Conservation (phyloP, 331 rosid species). For the Saraca asoca region DNA sequence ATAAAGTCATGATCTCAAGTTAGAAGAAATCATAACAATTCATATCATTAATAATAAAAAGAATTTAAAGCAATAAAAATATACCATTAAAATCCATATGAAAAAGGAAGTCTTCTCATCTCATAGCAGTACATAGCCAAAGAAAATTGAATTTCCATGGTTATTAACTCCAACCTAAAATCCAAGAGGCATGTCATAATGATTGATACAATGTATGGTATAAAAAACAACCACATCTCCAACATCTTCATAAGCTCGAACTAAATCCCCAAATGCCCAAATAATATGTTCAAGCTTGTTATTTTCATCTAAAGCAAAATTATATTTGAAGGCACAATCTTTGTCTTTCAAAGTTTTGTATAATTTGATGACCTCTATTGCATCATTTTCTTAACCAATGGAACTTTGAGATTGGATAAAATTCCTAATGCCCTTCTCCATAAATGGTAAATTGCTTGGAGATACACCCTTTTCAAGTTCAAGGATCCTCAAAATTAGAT, state of each 20-base stretch:
- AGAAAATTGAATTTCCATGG: neutral
- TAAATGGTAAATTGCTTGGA: neutral
- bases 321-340: neutral
- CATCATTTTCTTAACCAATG: neutral
- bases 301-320: neutral
- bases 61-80: neutral
- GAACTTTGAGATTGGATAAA: neutral
- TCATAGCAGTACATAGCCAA: neutral
- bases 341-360: neutral
- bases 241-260: neutral
- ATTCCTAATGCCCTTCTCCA: neutral
- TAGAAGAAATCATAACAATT: neutral
- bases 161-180: neutral
- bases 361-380: neutral
- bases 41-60: no score
- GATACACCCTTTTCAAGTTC: neutral
- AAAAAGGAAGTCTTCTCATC: neutral
- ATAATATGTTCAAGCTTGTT: neutral
- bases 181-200: neutral
- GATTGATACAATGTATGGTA: neutral
- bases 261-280: slow-evolving; percentile 1
- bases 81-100: neutral
- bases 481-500: neutral
- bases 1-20: neutral
- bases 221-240: neutral